A percentile compares a stretch with the other conserved stretches of the same genome.
These are phyloP conservation scores for Brassica cretica DNA, from an alignment of 345 rosid genomes.

Conservation along the genomic window DNA sequence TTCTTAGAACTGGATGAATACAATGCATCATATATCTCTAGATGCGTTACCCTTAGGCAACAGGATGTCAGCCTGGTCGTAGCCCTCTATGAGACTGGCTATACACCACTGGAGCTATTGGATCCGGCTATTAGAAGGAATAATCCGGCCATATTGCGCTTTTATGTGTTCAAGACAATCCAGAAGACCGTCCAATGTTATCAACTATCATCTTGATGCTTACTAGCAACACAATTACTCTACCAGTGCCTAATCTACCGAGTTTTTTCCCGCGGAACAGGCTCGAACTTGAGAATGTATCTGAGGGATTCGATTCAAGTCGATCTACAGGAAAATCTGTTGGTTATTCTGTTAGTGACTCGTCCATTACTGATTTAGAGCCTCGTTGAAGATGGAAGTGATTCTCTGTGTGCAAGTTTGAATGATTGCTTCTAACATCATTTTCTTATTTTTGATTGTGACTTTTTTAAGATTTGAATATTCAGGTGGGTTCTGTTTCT, in stretches of 20 bases:
- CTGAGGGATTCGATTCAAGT: background rate
- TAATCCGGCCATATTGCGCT: background rate
- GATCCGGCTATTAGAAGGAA: background rate
- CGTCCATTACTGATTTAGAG: background rate
- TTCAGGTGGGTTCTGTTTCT: background rate
- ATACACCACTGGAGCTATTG: background rate
- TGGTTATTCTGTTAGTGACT: background rate
- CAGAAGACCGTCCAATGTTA: constrained; percentile 1
- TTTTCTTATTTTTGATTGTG: background rate
- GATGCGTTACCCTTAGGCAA: too few relatives aligned
- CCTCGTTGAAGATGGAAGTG: background rate
- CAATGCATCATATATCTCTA: too few relatives aligned
- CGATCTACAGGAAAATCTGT: background rate
- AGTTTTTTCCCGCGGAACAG: background rate
- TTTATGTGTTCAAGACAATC: background rate
- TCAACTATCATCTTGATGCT: background rate
- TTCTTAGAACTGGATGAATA: too few relatives aligned
- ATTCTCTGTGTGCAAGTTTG: background rate
- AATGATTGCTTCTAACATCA: background rate
- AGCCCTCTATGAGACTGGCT: too few relatives aligned
- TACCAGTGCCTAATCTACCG: background rate
- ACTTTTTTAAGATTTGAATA: background rate
- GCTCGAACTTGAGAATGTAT: background rate
- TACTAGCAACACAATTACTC: background rate
- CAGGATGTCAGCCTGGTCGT: too few relatives aligned